A percentile compares a stretch with the other conserved stretches of the same genome.
phyloP scores from a whole-genome alignment of 352 stramenopile species.

The Pythium catenulatum region DNA sequence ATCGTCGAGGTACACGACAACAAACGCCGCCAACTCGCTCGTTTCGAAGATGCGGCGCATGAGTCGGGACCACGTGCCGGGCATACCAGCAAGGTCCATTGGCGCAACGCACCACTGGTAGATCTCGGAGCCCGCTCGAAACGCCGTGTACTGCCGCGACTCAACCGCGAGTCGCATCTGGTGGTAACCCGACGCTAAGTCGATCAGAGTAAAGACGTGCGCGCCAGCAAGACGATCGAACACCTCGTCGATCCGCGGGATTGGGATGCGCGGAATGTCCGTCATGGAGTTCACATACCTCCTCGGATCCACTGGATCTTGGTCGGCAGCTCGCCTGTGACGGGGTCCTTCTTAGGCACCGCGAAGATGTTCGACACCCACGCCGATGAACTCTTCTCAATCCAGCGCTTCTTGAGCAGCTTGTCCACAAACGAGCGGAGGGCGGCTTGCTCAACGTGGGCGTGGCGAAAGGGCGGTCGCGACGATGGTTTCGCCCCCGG shows the following conservation, averaged over 20 bases:
- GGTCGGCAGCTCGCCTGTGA: slow-evolving; percentile 15
- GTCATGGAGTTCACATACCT: not conserved
- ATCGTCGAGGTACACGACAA: slow-evolving; percentile 68
- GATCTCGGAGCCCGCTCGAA: slow-evolving; percentile 58
- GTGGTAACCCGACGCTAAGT: slow-evolving; percentile 62
- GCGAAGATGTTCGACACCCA: slow-evolving; percentile 58
- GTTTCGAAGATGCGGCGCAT: slow-evolving; percentile 64
- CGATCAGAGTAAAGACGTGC: slow-evolving; percentile 50
- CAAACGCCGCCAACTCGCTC: slow-evolving; percentile 52
- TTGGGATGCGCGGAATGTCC: slow-evolving; percentile 40
- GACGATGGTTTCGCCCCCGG: too few relatives aligned
- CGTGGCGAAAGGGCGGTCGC: too few relatives aligned
- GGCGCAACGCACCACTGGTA: slow-evolving; percentile 70
- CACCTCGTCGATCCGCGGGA: slow-evolving; percentile 50
- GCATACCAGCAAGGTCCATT: slow-evolving; percentile 69
- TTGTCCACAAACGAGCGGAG: slow-evolving; percentile 6
- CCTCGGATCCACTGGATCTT: slow-evolving; percentile 42
- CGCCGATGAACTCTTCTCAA: slow-evolving; percentile 37
- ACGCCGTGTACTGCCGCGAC: slow-evolving; percentile 59
- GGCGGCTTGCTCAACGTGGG: too few relatives aligned
- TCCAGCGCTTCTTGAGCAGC: slow-evolving; percentile 37
- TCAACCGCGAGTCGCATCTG: slow-evolving; percentile 40
- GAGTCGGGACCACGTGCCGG: slow-evolving; percentile 64
- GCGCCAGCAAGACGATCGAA: slow-evolving; percentile 44
- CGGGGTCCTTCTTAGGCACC: slow-evolving; percentile 43